A percentile compares a stretch with the other conserved stretches of the same genome.
Evolutionary conservation across 306 rosid genomes (phyloP).

Genomic region (Acacia crassicarpa): DNA sequence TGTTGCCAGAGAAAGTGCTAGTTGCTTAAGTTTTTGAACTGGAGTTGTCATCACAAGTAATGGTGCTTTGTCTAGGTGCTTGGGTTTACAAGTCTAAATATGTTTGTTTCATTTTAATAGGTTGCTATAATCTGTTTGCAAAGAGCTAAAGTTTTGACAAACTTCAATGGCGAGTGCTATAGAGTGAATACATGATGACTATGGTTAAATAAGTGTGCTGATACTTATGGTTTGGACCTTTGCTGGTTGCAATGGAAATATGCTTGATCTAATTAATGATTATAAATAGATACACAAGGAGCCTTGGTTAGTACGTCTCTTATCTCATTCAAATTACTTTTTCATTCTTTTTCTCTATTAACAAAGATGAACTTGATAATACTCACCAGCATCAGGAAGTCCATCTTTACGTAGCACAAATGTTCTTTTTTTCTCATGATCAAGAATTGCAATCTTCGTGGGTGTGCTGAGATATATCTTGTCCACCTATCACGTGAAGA

Average conservation of each 20-base stretch:
- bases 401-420: conserved; percentile 95
- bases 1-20: neutral
- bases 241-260: neutral
- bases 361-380: conserved; percentile 25
- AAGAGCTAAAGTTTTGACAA: neutral
- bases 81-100: neutral
- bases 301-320: neutral
- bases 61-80: neutral
- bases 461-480: conserved; percentile 95
- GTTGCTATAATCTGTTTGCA: neutral
- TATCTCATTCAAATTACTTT: neutral
- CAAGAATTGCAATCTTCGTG: conserved; percentile 91
- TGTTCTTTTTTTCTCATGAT: conserved; percentile 95
- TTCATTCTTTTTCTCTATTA: neutral
- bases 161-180: neutral
- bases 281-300: neutral
- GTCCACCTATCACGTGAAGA: conserved; percentile 66
- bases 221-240: neutral
- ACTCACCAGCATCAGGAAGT: conserved; percentile 98
- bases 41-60: neutral
- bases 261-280: neutral
- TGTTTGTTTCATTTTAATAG: neutral
- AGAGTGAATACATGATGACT: neutral
- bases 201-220: neutral
- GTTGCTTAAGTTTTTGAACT: neutral